Conservation (phyloP, 139 green algal genomes). For the Microglena sp. region DNA sequence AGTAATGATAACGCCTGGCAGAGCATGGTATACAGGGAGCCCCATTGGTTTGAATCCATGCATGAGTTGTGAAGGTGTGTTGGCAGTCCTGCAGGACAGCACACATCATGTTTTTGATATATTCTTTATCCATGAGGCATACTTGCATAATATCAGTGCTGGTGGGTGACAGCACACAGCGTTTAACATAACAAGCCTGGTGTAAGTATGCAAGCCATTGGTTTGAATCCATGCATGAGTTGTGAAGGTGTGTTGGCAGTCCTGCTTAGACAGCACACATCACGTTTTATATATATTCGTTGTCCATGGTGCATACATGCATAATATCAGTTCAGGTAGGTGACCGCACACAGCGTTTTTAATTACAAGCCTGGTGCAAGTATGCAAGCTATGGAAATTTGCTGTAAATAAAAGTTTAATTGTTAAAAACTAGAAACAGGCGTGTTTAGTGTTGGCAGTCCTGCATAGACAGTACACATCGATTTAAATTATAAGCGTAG, state of each 20-base stretch:
- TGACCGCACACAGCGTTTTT: too few species aligned
- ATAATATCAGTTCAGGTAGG: too few species aligned
- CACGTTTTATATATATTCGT: not conserved
- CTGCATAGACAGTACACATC: too few species aligned
- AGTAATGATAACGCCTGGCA: not conserved
- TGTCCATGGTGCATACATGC: not conserved
- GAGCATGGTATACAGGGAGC: slow-evolving; percentile 16
- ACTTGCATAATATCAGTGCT: too few species aligned
- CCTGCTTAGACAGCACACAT: not conserved
- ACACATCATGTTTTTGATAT: not conserved
- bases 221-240: slow-evolving; percentile 49
- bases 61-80: slow-evolving; percentile 65
- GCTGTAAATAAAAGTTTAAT: too few species aligned
- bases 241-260: slow-evolving; percentile 57
- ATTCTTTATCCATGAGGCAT: too few species aligned
- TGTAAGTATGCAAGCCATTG: slow-evolving; percentile 24
- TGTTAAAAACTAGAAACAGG: too few species aligned
- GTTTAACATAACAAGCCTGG: not conserved
- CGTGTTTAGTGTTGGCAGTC: too few species aligned
- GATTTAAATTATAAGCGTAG: too few species aligned
- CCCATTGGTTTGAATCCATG: slow-evolving; percentile 42
- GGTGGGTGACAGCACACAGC: not conserved
- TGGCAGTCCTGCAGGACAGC: slow-evolving; percentile 44
- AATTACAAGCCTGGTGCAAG: too few species aligned
- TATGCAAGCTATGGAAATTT: too few species aligned